Evolutionary conservation across 257 asterid genomes (phyloP).

Genomic region (Nicotiana undulata): DNA sequence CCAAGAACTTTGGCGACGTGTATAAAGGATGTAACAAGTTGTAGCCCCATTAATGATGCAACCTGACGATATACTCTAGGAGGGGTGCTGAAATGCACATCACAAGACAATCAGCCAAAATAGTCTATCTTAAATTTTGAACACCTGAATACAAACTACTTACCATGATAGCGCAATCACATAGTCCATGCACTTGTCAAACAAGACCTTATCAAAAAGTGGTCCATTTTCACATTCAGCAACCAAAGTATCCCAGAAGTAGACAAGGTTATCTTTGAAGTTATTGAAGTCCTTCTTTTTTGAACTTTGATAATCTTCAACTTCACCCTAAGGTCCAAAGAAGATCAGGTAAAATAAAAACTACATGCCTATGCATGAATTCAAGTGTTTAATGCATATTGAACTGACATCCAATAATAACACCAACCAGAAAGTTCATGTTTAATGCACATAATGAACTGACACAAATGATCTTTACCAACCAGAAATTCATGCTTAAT

Average conservation of each 20-base stretch:
- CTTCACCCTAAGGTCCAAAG: conserved; percentile 55
- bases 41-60: conserved; percentile 95
- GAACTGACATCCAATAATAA: background rate
- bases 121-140: conserved; percentile 5
- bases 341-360: conserved; percentile 37
- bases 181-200: conserved; percentile 92
- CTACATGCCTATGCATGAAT: background rate
- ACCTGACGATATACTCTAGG: conserved; percentile 91
- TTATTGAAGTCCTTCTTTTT: conserved; percentile 82
- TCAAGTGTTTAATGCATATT: background rate
- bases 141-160: conserved; percentile 17
- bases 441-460: background rate
- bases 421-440: background rate
- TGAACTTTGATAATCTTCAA: conserved; percentile 91
- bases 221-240: conserved; percentile 91
- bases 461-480: background rate
- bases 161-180: conserved; percentile 96
- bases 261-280: conserved; percentile 83
- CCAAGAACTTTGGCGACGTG: conserved; percentile 83
- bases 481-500: background rate
- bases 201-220: conserved; percentile 74
- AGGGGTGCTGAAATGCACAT: conserved; percentile 67
- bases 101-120: conserved; percentile 18
- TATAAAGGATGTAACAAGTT: conserved; percentile 93
- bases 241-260: conserved; percentile 85